These are phyloP conservation scores for Populus hybrid DNA, from an alignment of 441 rosid genomes.

Conservation along the genomic window DNA sequence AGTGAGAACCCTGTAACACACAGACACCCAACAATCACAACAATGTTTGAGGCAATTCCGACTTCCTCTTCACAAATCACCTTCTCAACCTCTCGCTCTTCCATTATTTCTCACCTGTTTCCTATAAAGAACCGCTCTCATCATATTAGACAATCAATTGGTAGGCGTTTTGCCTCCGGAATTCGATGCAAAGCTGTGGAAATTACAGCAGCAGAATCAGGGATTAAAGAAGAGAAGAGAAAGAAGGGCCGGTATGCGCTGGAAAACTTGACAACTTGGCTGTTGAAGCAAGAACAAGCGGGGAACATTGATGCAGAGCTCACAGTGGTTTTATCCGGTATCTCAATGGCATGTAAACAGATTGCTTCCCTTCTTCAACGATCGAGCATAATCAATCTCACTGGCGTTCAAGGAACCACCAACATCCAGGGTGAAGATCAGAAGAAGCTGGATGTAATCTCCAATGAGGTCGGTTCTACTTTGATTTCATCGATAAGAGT, in stretches of 20 bases:
- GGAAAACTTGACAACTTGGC: slow-evolving; percentile 27
- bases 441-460: no score
- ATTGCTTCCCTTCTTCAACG: no score
- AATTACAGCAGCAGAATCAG: neutral
- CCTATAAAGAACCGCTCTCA: neutral
- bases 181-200: neutral
- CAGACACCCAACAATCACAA: neutral
- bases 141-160: neutral
- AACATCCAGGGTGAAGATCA: no score
- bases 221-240: neutral
- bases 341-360: no score
- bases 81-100: neutral
- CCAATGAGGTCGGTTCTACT: no score
- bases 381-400: no score
- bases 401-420: no score
- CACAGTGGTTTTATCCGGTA: no score
- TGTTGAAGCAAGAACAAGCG: slow-evolving; percentile 31
- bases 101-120: neutral
- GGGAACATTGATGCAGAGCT: no score
- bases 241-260: slow-evolving; percentile 26
- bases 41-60: neutral
- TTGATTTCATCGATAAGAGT: no score
- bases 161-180: neutral
- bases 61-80: slow-evolving; percentile 1
- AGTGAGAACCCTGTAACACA: neutral